phyloP scores from a whole-genome alignment of 208 protist genomes.

The Leishmania guyanensis region DNA sequence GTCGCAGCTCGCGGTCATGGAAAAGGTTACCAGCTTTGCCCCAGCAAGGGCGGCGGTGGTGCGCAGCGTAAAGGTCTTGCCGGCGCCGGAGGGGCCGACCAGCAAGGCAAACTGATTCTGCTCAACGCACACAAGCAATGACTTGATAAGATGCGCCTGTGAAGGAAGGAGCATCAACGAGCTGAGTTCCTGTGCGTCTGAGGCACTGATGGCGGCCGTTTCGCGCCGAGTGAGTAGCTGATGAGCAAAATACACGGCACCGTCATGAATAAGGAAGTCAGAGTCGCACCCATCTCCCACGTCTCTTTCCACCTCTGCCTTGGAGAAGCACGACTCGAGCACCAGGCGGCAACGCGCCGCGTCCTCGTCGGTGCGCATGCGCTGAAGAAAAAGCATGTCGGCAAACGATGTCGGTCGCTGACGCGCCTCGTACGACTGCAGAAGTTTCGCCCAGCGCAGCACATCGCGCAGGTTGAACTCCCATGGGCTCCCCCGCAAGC shows the following conservation, averaged over 20 bases:
- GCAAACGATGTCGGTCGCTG: constrained; percentile 59
- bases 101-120: constrained; percentile 97
- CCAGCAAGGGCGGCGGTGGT: constrained; percentile 93
- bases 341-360: constrained; percentile 39
- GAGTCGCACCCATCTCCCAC: constrained; percentile 39
- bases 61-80: constrained; percentile 97
- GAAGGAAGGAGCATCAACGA: constrained; percentile 73
- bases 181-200: constrained; percentile 20
- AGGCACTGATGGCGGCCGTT: constrained; percentile 9
- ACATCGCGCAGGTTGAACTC: constrained; percentile 99
- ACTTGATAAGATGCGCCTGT: constrained; percentile 69
- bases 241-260: constrained; percentile 62
- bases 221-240: constrained; percentile 33
- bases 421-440: constrained; percentile 56
- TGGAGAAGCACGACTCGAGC: constrained; percentile 55
- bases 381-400: constrained; percentile 86
- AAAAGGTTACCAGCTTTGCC: constrained; percentile 94
- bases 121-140: constrained; percentile 89
- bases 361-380: constrained; percentile 86
- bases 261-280: constrained; percentile 71
- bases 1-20: constrained; percentile 98
- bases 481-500: constrained; percentile 96
- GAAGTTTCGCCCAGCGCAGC: constrained; percentile 97
- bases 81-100: constrained; percentile 92
- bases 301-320: constrained; percentile 19